Evolutionary conservation across 306 rosid genomes (phyloP).

Genomic region (Astragalus glycyphyllos): DNA sequence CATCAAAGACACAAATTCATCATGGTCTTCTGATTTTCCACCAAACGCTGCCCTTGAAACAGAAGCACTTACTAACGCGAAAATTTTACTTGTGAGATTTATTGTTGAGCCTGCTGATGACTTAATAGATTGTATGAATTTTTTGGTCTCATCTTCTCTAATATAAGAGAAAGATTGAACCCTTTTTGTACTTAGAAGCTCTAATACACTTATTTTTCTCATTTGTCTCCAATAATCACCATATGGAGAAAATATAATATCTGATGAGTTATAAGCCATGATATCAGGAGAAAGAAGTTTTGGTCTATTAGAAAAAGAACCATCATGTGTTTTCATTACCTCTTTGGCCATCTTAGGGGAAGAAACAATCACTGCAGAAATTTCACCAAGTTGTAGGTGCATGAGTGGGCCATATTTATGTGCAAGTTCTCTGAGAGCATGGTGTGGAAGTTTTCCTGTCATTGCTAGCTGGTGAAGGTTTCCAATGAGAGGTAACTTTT

Average conservation of each 20-base stretch:
- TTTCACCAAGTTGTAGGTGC: slow-evolving; percentile 33
- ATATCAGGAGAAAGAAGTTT: not conserved
- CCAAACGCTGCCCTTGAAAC: slow-evolving; percentile 11
- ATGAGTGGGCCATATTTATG: not conserved
- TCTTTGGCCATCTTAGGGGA: slow-evolving; percentile 33
- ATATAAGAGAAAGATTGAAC: slow-evolving; percentile 9
- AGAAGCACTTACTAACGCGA: not conserved
- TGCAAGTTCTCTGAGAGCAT: slow-evolving; percentile 3
- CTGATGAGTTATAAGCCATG: not conserved
- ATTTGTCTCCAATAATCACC: slow-evolving; percentile 25
- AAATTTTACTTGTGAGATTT: not conserved
- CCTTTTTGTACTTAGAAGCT: slow-evolving; percentile 8
- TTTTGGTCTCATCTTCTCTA: slow-evolving; percentile 3
- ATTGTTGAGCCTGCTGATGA: not conserved
- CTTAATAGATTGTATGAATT: not conserved
- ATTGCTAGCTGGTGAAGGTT: slow-evolving; percentile 34
- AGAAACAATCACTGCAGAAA: not conserved
- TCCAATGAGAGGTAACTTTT: slow-evolving; percentile 34
- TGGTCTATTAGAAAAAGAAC: slow-evolving; percentile 27
- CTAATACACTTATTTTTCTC: slow-evolving; percentile 4
- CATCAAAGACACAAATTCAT: not conserved
- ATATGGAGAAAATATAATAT: slow-evolving; percentile 10
- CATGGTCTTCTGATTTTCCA: not conserved
- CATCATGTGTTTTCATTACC: slow-evolving; percentile 33
- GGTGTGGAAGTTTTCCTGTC: slow-evolving; percentile 26